phyloP scores from a whole-genome alignment of 768 basidiomycete genomes.

The Phlebiopsis flavidoalba region DNA sequence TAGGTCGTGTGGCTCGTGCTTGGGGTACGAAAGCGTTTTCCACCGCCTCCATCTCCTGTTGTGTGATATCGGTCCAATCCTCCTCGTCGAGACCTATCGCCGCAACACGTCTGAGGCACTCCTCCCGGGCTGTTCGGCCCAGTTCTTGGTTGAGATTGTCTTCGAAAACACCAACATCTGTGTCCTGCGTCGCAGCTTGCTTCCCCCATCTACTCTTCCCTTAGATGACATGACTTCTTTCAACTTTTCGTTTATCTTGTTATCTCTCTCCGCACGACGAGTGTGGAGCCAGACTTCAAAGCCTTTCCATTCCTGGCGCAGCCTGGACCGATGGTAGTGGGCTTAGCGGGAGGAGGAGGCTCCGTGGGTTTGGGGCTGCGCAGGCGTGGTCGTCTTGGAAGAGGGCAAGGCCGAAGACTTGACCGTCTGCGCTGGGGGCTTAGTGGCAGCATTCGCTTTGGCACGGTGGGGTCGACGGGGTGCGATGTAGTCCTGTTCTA shows the following conservation, averaged over 20 bases:
- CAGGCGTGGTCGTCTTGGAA: neutral
- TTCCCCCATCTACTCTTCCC: neutral
- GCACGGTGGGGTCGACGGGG: neutral
- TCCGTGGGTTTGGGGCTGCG: constrained; percentile 1
- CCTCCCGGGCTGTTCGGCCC: constrained; percentile 1
- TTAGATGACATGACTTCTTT: constrained; percentile 10
- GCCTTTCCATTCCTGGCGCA: constrained; percentile 10
- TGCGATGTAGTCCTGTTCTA: constrained; percentile 4
- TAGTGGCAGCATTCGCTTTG: neutral
- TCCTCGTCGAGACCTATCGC: constrained; percentile 7
- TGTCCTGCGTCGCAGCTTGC: neutral
- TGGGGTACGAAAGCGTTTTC: constrained; percentile 10
- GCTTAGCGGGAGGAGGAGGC: constrained; percentile 1
- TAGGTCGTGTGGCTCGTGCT: neutral
- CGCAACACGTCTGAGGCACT: constrained; percentile 10
- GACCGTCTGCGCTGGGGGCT: neutral
- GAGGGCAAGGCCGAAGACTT: neutral
- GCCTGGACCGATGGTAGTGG: constrained; percentile 4
- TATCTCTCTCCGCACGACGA: constrained; percentile 9
- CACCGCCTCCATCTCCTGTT: constrained; percentile 10
- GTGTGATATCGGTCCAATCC: constrained; percentile 13
- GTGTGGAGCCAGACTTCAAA: constrained; percentile 11
- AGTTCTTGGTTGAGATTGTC: constrained; percentile 2
- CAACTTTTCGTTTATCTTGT: constrained; percentile 8
- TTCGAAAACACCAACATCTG: constrained; percentile 6